Conservation (phyloP, 148 eudicot genomes). For the Linanthus parryae region DNA sequence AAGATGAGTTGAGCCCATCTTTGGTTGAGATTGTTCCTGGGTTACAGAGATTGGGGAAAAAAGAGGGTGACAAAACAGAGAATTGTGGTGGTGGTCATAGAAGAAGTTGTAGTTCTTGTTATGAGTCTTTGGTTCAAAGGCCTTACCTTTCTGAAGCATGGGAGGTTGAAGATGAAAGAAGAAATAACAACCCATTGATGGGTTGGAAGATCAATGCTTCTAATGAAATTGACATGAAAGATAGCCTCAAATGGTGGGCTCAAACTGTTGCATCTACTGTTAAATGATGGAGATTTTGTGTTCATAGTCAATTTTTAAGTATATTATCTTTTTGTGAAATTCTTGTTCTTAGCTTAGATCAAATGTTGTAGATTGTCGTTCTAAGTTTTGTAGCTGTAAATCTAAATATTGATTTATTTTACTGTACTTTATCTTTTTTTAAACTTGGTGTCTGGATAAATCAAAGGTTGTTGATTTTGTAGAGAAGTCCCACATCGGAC, state of each 20-base stretch:
- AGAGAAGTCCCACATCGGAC: too few relatives aligned
- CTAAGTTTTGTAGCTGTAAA: too few relatives aligned
- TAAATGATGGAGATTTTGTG: constrained; percentile 3
- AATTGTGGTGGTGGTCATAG: too few relatives aligned
- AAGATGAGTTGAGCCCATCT: constrained; percentile 47
- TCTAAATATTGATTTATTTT: too few relatives aligned
- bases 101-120: too few relatives aligned
- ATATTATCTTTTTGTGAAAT: too few relatives aligned
- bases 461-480: too few relatives aligned
- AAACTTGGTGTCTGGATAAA: too few relatives aligned
- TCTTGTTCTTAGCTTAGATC: too few relatives aligned
- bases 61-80: constrained; percentile 15
- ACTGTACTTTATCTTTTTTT: too few relatives aligned
- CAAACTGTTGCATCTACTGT: constrained; percentile 47
- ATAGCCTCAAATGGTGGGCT: constrained; percentile 70
- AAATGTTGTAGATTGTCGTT: too few relatives aligned
- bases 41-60: constrained; percentile 39
- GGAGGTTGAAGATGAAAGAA: constrained; percentile 24
- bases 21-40: constrained; percentile 64
- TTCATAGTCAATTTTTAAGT: too few relatives aligned
- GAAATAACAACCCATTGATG: constrained; percentile 15
- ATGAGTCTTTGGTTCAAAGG: constrained; percentile 35
- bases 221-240: constrained; percentile 53
- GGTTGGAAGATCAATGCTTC: constrained; percentile 43
- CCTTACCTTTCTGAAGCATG: constrained; percentile 71